Base-by-base conservation (phyloP, 441 rosid genomes). In the Kokia cookei region DNA sequence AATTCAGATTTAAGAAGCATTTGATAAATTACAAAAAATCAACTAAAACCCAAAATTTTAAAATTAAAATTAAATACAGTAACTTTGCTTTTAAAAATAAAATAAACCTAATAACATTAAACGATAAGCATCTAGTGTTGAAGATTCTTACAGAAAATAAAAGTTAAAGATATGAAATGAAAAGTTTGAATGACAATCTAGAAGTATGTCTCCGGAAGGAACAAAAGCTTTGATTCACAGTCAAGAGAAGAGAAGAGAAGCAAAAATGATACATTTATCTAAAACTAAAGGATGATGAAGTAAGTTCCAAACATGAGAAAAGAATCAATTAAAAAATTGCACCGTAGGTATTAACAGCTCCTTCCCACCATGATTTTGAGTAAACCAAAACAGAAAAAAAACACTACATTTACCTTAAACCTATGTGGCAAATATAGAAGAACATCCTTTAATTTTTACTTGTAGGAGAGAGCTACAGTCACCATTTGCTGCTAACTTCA, bases 251-350 rank as follows among this genome's bases (percentile, higher is more conserved):
- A 53, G 11, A 53, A 17, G 26, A 7, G 75, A 74, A 74, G 65
- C 50, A 74, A 78, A 61, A 37, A 7, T 71, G 73, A 12, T 15
- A 61, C 12, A 61, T 11, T 76, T 62, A 73, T 74, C 71, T 76
- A 50, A 59, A 72, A 69, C 80, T 67, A 69, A 43, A 61, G 65
- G 61, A 35, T 35, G 61, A 35, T 35, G 37, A 66, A 73, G 76
- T 80, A 66, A 73, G 76, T 80, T 75, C 65, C 83, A 83, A 82
- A 81, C 84, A 85, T 59, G 73, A 83, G 45, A 74, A 86, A 82
- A 76, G 87, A 89, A 86, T 86, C 84, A 84, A 85, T 81, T 53
- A 81, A 86, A 88, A 82, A 88, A 80, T 84, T 84, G 83, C 87
- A 83, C 77, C 65, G 80, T 79, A 78, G 75, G 81, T 84, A 76